Base-by-base conservation (phyloP, 441 rosid genomes). In the Gossypium davidsonii region DNA sequence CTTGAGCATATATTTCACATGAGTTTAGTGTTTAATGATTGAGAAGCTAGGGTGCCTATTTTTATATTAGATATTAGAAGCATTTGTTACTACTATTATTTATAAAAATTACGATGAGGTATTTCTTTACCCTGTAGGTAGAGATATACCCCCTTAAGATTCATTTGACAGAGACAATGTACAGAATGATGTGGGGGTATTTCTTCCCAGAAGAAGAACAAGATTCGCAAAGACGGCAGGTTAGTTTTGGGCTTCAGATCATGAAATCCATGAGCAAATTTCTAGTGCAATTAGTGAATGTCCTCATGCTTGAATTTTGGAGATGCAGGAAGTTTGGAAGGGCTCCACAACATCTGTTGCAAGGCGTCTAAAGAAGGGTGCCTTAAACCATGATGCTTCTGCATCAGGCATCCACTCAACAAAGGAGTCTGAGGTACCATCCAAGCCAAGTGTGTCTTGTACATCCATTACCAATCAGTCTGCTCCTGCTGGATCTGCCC, bases 221-320 rank as follows among this genome's bases (percentile, higher is more conserved):
- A 80, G 97, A 95, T 87, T 93, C 97, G 48, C 98, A 89, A 74
- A 80, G 98, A 68, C 89, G 99, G 68, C 96, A 93, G 97, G 99
- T 93, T 57, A 63, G 74, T 21, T 72, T 23, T 73, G 71, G 67
- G 59, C 68, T 66, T 68, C 62, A 31, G 18, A 68, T 20, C 67
- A 60, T 76, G 14, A 63, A 73, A 52, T 73, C 70, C 70, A 18
- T 78, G 26, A 64, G 64, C 25, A 48, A 66, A 61, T 20, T 71
- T 46, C 37, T 79, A 66, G 49, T 21, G 57, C 76, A 67, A 48
- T 44, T 79, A 62, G 28, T 31, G 17, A 68, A 57, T 51, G 26
- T 68, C 28, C 60, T 68, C 37, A 52, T 80, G 65, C 70, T 71
- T 79, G 74, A 63, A 69, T 37, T 75, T 67, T 39, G 69, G 71